Percentiles rank a stretch among this genome's conserved stretches.
Conservation (phyloP, 345 rosid genomes). For the Melaleuca quinquenervia region DNA sequence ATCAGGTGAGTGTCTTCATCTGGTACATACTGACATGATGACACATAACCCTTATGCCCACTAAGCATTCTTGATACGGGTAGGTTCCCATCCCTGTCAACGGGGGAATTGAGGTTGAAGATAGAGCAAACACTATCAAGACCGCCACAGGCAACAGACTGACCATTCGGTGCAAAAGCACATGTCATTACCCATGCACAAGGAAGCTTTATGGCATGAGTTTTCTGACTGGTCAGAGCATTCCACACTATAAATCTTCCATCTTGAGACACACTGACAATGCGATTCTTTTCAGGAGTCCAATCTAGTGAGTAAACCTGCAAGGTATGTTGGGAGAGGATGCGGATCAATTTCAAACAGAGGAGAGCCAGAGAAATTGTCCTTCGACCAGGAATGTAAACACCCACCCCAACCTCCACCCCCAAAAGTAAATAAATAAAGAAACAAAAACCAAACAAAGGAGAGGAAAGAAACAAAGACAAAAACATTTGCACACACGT, state of each 20-base stretch:
- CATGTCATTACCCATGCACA: constrained; percentile 99
- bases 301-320: constrained; percentile 92
- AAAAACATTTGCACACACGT: background rate
- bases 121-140: constrained; percentile 91
- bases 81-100: constrained; percentile 73
- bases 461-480: background rate
- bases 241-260: constrained; percentile 95
- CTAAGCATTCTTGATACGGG: constrained; percentile 73
- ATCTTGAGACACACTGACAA: constrained; percentile 96
- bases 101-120: constrained; percentile 74
- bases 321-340: background rate
- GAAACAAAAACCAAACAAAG: background rate
- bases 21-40: constrained; percentile 90
- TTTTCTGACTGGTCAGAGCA: constrained; percentile 93
- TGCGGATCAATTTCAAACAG: background rate
- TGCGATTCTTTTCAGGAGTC: constrained; percentile 76
- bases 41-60: constrained; percentile 92
- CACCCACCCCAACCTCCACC: background rate
- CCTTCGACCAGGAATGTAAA: background rate
- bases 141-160: constrained; percentile 95
- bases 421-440: background rate
- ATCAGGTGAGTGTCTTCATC: constrained; percentile 79
- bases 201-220: constrained; percentile 89
- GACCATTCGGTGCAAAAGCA: constrained; percentile 92
- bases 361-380: background rate